These are phyloP conservation scores for Ochromonadaceae sp. DNA, from an alignment of 352 stramenopile species.

Conservation along the genomic window DNA sequence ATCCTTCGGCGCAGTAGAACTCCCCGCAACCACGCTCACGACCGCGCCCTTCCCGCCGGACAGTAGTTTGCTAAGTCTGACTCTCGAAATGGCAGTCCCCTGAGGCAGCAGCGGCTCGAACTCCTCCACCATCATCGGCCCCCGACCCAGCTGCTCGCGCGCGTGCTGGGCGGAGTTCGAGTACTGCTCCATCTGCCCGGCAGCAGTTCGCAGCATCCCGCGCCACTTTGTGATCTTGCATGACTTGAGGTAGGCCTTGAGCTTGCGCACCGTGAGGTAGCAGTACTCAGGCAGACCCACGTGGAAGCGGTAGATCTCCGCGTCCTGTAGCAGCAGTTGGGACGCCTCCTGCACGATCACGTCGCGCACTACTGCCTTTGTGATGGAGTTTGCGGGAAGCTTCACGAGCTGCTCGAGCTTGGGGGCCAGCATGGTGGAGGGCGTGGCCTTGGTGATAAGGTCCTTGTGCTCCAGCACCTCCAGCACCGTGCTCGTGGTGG, in stretches of 20 bases:
- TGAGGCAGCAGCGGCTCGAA: background rate
- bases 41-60: conserved; percentile 50
- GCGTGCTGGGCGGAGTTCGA: background rate
- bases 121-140: background rate
- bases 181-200: background rate
- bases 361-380: conserved; percentile 30
- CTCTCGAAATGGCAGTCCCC: background rate
- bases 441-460: conserved; percentile 60
- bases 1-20: too few relatives aligned
- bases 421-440: conserved; percentile 33
- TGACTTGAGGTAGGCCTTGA: background rate
- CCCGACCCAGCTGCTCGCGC: background rate
- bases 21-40: too few relatives aligned
- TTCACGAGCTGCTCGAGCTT: conserved; percentile 26
- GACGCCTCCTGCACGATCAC: conserved; percentile 76
- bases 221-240: conserved; percentile 53
- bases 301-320: conserved; percentile 38
- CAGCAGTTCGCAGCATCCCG: conserved; percentile 10
- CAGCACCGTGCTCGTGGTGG: conserved; percentile 75
- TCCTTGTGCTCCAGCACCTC: conserved; percentile 78
- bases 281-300: conserved; percentile 29
- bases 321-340: conserved; percentile 67
- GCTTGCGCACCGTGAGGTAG: background rate
- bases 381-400: conserved; percentile 18
- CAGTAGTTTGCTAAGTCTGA: conserved; percentile 41